Conservation (phyloP, 1,284 basidiomycete genomes). For the Trichosporon ovoides region DNA sequence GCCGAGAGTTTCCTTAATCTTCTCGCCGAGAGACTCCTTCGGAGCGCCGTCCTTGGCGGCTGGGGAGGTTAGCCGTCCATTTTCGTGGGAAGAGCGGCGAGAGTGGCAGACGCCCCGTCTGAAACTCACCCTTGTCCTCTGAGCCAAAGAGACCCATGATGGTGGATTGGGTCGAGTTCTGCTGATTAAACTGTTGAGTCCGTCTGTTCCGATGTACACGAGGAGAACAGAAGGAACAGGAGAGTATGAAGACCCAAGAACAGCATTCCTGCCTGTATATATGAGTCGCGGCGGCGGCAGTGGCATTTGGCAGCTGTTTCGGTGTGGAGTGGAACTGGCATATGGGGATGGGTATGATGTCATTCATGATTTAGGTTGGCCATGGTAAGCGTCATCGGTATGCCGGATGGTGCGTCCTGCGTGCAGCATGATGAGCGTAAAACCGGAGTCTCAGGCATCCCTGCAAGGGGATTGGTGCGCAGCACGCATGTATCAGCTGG, state of each 20-base stretch:
- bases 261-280: not conserved
- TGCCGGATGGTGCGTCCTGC: not conserved
- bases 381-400: not conserved
- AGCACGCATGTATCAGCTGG: not conserved
- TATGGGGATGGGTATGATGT: not conserved
- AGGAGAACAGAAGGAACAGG: not conserved
- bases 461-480: not conserved
- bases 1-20: not conserved
- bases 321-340: slow-evolving; percentile 2
- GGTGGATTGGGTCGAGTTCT: not conserved
- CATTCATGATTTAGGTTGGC: not conserved
- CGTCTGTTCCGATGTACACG: not conserved
- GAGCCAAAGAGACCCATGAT: not conserved
- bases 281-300: not conserved
- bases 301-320: too few relatives aligned
- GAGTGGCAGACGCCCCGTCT: not conserved
- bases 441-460: too few relatives aligned
- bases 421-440: not conserved
- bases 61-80: not conserved
- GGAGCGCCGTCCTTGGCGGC: not conserved
- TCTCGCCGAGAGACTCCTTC: not conserved
- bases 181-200: not conserved
- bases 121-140: not conserved
- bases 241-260: not conserved
- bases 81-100: not conserved